A percentile compares a stretch with the other conserved stretches of the same genome.
These are phyloP conservation scores for Sporothrix brasiliensis DNA, from an alignment of 2,329 filamentous ascomycete species.

Conservation along the genomic window DNA sequence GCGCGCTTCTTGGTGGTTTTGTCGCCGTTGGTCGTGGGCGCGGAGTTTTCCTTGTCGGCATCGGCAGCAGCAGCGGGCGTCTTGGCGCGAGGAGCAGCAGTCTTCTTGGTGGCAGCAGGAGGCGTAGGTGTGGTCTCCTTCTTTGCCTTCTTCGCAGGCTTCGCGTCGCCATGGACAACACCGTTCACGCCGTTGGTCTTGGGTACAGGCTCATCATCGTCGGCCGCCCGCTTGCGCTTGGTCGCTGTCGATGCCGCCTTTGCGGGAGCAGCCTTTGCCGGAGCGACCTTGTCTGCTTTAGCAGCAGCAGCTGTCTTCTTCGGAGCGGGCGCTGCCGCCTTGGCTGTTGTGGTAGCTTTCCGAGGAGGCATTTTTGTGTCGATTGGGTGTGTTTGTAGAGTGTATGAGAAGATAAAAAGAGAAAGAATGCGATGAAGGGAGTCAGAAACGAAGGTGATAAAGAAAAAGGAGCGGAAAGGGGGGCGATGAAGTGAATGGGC, in stretches of 20 bases:
- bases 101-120: slow-evolving; percentile 19
- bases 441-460: background rate
- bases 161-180: slow-evolving; percentile 32
- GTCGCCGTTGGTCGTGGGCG: slow-evolving; percentile 34
- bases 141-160: slow-evolving; percentile 39
- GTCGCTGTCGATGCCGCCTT: slow-evolving; percentile 17
- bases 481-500: slow-evolving; percentile 12
- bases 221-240: slow-evolving; percentile 32
- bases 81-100: slow-evolving; percentile 29
- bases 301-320: slow-evolving; percentile 34
- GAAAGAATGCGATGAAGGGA: background rate
- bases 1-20: slow-evolving; percentile 29
- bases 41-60: slow-evolving; percentile 33
- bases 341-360: slow-evolving; percentile 29
- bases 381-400: slow-evolving; percentile 15
- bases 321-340: slow-evolving; percentile 42
- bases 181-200: slow-evolving; percentile 33
- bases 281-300: slow-evolving; percentile 36
- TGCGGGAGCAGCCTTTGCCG: slow-evolving; percentile 19
- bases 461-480: background rate
- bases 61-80: slow-evolving; percentile 23
- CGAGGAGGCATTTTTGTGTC: slow-evolving; percentile 34
- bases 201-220: slow-evolving; percentile 29
- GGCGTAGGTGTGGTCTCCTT: slow-evolving; percentile 26
- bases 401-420: background rate